A percentile compares a stretch with the other conserved stretches of the same genome.
Conservation (phyloP, 768 basidiomycete species). For the Lactarius tabidus region DNA sequence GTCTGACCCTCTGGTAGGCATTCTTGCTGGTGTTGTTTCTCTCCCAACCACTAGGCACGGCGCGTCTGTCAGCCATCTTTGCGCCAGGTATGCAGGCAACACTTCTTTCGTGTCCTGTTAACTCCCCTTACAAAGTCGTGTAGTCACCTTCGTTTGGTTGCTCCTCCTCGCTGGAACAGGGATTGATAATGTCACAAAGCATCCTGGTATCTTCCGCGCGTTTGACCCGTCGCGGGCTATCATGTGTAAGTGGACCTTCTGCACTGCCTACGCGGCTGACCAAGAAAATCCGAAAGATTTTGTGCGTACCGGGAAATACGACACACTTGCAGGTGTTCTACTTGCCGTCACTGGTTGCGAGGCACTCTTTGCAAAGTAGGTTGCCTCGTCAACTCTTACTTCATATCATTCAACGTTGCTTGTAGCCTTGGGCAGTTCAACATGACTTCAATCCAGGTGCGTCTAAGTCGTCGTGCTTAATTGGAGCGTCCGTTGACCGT, state of each 20-base stretch:
- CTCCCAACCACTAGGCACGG: conserved; percentile 57
- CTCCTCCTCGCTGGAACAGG: conserved; percentile 48
- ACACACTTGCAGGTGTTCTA: conserved; percentile 57
- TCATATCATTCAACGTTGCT: background rate
- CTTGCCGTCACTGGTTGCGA: conserved; percentile 67
- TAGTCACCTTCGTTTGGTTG: conserved; percentile 57
- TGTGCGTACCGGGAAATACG: conserved; percentile 58
- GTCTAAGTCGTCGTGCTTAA: conserved; percentile 9
- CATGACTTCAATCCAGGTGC: conserved; percentile 51
- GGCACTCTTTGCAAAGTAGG: conserved; percentile 61
- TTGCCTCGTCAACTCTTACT: background rate
- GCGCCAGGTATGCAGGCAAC: conserved; percentile 43
- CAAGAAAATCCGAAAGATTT: conserved; percentile 45
- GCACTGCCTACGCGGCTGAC: background rate
- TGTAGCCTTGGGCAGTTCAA: conserved; percentile 65
- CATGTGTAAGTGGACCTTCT: conserved; percentile 38
- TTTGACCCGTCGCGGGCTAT: conserved; percentile 65
- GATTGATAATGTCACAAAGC: conserved; percentile 50
- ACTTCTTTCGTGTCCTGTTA: background rate
- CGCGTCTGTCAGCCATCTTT: conserved; percentile 46
- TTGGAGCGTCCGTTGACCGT: background rate
- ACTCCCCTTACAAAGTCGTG: background rate
- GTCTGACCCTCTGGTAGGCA: conserved; percentile 32
- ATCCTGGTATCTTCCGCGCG: conserved; percentile 59
- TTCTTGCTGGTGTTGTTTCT: conserved; percentile 58